These are phyloP conservation scores for Puccinellia tenuiflora DNA, from an alignment of 176 grass and related monocot genomes.

Conservation along the genomic window DNA sequence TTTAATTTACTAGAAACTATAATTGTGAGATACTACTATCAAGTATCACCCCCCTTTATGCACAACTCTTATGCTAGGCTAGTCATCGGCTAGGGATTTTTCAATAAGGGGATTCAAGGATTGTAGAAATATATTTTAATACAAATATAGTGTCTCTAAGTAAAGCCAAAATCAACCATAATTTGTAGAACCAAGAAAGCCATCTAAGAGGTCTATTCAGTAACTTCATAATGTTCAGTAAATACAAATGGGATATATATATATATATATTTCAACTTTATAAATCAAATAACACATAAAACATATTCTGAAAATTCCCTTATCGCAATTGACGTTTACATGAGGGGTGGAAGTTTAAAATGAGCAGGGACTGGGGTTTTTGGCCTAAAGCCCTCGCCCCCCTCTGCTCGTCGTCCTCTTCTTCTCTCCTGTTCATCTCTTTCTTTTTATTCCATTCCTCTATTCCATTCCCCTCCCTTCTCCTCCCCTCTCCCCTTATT, in stretches of 20 bases:
- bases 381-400: neutral
- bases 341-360: neutral
- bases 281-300: neutral
- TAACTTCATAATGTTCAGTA: neutral
- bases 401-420: neutral
- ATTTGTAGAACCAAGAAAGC: neutral
- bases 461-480: constrained; percentile 13
- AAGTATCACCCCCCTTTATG: neutral
- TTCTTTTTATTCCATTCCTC: constrained; percentile 21
- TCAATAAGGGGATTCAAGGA: neutral
- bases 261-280: neutral
- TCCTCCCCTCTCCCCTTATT: neutral
- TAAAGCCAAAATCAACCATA: neutral
- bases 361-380: neutral
- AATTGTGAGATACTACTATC: neutral
- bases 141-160: neutral
- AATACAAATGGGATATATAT: neutral
- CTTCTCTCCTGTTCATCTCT: constrained; percentile 12
- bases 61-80: neutral
- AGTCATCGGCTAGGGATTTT: neutral
- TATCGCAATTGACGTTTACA: neutral
- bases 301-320: neutral
- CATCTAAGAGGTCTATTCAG: neutral
- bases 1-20: neutral
- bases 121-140: neutral